These are phyloP conservation scores for Fusarium floridanum DNA, from an alignment of 2,329 filamentous ascomycete genomes.

Conservation along the genomic window DNA sequence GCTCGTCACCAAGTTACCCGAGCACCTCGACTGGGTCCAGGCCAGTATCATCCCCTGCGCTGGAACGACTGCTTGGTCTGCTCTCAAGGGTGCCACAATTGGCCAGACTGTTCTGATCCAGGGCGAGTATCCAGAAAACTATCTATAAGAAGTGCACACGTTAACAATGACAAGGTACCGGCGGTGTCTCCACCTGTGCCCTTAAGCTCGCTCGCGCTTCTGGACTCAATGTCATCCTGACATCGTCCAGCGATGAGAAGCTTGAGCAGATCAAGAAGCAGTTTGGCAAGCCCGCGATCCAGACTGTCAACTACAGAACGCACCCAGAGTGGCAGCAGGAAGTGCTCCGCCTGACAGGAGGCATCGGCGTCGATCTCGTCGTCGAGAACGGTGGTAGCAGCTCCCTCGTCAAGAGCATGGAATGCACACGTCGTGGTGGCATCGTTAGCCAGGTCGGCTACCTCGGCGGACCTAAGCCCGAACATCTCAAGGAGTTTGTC, in stretches of 20 bases:
- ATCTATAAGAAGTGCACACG: fast-evolving
- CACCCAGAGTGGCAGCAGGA: slow-evolving; percentile 60
- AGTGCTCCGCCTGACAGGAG: slow-evolving; percentile 58
- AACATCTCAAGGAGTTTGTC: slow-evolving; percentile 51
- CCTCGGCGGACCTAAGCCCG: slow-evolving; percentile 49
- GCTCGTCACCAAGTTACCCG: slow-evolving; percentile 52
- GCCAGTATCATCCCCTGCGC: slow-evolving; percentile 58
- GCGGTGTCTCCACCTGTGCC: slow-evolving; percentile 55
- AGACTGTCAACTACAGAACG: slow-evolving; percentile 63
- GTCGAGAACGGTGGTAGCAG: slow-evolving; percentile 58
- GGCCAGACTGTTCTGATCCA: slow-evolving; percentile 60
- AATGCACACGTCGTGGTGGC: slow-evolving; percentile 56
- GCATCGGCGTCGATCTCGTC: slow-evolving; percentile 62
- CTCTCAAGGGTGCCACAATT: slow-evolving; percentile 54
- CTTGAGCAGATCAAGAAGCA: slow-evolving; percentile 57
- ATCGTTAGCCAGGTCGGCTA: slow-evolving; percentile 59
- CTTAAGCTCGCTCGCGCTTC: slow-evolving; percentile 62
- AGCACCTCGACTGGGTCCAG: slow-evolving; percentile 52
- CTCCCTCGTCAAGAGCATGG: slow-evolving; percentile 55
- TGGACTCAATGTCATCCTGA: slow-evolving; percentile 64
- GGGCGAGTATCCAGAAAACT: slow-evolving; percentile 41
- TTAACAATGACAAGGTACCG: slow-evolving; percentile 50
- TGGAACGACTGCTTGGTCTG: slow-evolving; percentile 60
- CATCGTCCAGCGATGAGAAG: slow-evolving; percentile 65
- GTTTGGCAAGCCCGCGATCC: slow-evolving; percentile 56